Percentiles rank a stretch among this genome's conserved stretches.
Conservation (phyloP, 2,329 filamentous ascomycete species). For the Metarhizium sp. region DNA sequence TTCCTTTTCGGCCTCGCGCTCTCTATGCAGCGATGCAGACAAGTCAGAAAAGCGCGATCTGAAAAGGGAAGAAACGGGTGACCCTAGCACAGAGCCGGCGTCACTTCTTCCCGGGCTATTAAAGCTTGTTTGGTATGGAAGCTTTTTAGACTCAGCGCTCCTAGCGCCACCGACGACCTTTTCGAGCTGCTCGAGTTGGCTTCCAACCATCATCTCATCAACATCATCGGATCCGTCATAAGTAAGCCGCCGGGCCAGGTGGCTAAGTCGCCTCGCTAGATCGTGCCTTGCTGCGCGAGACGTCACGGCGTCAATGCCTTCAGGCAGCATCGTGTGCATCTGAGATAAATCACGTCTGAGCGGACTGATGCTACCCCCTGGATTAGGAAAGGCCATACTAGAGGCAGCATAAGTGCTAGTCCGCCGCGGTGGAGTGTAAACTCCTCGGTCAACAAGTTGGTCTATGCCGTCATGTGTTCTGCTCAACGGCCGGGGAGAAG, state of each 20-base stretch:
- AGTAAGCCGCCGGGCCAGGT: conserved; percentile 29
- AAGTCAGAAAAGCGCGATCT: conserved; percentile 31
- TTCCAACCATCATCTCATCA: conserved; percentile 25
- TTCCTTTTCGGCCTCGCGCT: conserved; percentile 17
- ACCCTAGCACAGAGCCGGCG: conserved; percentile 20
- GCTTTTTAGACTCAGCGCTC: conserved; percentile 8
- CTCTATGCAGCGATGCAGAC: conserved; percentile 24
- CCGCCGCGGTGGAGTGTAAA: conserved; percentile 18
- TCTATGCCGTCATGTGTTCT: conserved; percentile 5
- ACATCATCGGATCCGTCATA: conserved; percentile 21
- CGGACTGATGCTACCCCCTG: conserved; percentile 17
- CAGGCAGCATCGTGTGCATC: conserved; percentile 4
- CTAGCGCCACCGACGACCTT: conserved; percentile 13
- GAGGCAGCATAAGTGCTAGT: conserved; percentile 25
- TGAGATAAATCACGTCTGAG: conserved; percentile 17
- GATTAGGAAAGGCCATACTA: conserved; percentile 21
- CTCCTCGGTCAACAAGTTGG: not conserved
- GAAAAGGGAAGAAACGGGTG: conserved; percentile 25
- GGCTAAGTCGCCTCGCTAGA: conserved; percentile 31
- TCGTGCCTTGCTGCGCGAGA: conserved; percentile 28
- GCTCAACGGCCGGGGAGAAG: conserved; percentile 3
- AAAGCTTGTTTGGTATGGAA: conserved; percentile 12
- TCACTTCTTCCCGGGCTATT: conserved; percentile 19
- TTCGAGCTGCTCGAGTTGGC: conserved; percentile 29
- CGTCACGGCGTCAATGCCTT: conserved; percentile 7